A percentile compares a stretch with the other conserved stretches of the same genome.
phyloP scores from a whole-genome alignment of 768 basidiomycete species.

The Trametes sanguinea region DNA sequence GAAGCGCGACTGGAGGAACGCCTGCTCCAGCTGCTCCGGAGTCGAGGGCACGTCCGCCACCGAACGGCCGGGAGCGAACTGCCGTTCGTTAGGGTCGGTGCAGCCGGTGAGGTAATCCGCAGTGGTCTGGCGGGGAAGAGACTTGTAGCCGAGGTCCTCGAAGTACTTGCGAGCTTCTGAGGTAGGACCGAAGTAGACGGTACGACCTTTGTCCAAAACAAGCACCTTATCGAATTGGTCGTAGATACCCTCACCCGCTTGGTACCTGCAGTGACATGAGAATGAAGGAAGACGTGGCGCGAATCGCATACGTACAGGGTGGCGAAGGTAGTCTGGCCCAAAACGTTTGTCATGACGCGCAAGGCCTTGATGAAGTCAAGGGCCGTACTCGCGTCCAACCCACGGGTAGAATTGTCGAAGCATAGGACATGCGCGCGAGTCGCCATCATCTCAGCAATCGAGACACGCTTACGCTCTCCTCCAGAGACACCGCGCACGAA shows the following conservation, averaged over 20 bases:
- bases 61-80: conserved; percentile 65
- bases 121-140: conserved; percentile 81
- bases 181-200: conserved; percentile 79
- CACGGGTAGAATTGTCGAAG: conserved; percentile 84
- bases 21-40: conserved; percentile 65
- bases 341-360: conserved; percentile 81
- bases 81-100: conserved; percentile 85
- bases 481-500: conserved; percentile 82
- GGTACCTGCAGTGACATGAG: conserved; percentile 28
- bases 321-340: conserved; percentile 78
- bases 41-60: conserved; percentile 62
- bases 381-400: conserved; percentile 85
- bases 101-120: conserved; percentile 85
- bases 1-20: conserved; percentile 55
- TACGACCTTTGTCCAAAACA: conserved; percentile 77
- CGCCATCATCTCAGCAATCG: conserved; percentile 86
- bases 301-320: conserved; percentile 51
- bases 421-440: conserved; percentile 78
- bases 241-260: conserved; percentile 81
- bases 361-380: conserved; percentile 82
- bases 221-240: conserved; percentile 86
- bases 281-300: not conserved
- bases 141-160: conserved; percentile 66
- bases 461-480: conserved; percentile 78
- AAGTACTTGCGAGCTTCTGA: conserved; percentile 79